Percentiles rank a stretch among this genome's conserved stretches.
phyloP scores from a whole-genome alignment of 2,329 filamentous ascomycete genomes.

The Pseudocercospora musae region DNA sequence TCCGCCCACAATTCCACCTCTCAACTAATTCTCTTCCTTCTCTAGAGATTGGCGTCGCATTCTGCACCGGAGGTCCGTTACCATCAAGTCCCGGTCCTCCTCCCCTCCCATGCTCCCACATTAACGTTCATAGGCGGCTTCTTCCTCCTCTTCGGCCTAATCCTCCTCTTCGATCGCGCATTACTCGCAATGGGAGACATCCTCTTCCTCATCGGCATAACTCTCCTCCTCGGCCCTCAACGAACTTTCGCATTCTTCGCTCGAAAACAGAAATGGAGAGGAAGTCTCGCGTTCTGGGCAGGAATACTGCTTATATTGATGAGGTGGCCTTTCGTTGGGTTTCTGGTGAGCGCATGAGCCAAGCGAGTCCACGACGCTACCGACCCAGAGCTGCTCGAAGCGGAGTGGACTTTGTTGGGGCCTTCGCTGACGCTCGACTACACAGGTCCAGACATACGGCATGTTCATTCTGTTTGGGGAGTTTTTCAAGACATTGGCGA shows the following conservation, averaged over 20 bases:
- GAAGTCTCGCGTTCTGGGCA: slow-evolving; percentile 79
- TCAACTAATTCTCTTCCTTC: not conserved
- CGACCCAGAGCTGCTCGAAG: no score
- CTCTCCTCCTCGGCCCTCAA: slow-evolving; percentile 86
- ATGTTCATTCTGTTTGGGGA: slow-evolving; percentile 93
- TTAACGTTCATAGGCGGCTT: slow-evolving; percentile 65
- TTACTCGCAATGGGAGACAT: slow-evolving; percentile 99
- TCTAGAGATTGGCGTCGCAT: slow-evolving; percentile 90
- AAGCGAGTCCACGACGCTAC: no score
- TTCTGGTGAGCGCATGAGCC: slow-evolving; percentile 58
- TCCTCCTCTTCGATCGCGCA: slow-evolving; percentile 96
- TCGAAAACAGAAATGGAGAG: slow-evolving; percentile 85
- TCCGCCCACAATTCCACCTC: not conserved
- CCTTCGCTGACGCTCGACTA: no score
- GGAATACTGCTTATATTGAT: slow-evolving; percentile 84
- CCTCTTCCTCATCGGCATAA: slow-evolving; percentile 94
- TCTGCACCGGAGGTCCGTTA: slow-evolving; percentile 91
- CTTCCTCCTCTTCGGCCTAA: slow-evolving; percentile 89
- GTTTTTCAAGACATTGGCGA: slow-evolving; percentile 87
- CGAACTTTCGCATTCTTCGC: slow-evolving; percentile 95
- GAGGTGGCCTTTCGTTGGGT: slow-evolving; percentile 88
- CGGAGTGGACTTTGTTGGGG: no score
- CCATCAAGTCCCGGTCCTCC: slow-evolving; percentile 2
- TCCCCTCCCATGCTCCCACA: not conserved
- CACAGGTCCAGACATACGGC: slow-evolving; percentile 59